Percentiles rank a stretch among this genome's conserved stretches.
phyloP scores from a whole-genome alignment of 768 basidiomycete genomes.

The Tylopilus intermedius region DNA sequence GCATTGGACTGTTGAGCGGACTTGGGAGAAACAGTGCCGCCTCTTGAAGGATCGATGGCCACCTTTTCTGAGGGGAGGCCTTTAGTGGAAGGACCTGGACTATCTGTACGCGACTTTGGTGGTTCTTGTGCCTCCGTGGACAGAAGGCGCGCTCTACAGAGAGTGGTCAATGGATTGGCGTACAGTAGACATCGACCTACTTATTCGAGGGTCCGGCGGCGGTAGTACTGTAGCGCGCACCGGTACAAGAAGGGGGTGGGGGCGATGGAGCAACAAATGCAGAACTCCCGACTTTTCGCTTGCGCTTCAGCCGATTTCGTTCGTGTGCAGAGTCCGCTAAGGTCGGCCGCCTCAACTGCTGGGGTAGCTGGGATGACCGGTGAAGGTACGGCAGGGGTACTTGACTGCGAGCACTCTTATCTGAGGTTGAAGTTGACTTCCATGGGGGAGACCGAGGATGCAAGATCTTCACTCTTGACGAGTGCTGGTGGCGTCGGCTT shows the following conservation, averaged over 20 bases:
- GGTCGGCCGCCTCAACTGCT: constrained; percentile 38
- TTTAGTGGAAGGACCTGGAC: constrained; percentile 44
- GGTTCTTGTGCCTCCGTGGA: constrained; percentile 52
- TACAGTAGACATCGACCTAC: constrained; percentile 31
- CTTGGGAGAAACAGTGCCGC: constrained; percentile 79
- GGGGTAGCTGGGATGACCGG: constrained; percentile 41
- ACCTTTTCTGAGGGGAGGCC: constrained; percentile 44
- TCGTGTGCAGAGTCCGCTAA: constrained; percentile 78
- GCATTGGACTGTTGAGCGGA: constrained; percentile 71
- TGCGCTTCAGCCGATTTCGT: constrained; percentile 89
- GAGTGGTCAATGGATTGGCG: constrained; percentile 2
- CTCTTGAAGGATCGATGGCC: constrained; percentile 81
- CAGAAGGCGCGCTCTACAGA: constrained; percentile 66
- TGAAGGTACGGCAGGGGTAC: constrained; percentile 43
- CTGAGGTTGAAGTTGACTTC: constrained; percentile 39
- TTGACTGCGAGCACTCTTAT: constrained; percentile 40
- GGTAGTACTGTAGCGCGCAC: constrained; percentile 58
- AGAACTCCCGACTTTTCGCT: constrained; percentile 81
- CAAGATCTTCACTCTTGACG: constrained; percentile 37
- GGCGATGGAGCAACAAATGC: constrained; percentile 74
- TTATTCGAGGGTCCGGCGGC: constrained; percentile 57
- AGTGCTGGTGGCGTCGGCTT: constrained; percentile 39
- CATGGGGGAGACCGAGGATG: constrained; percentile 37
- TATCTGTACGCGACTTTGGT: constrained; percentile 52
- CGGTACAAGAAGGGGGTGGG: constrained; percentile 51